Conservation (phyloP, 176 grass and related monocot genomes). For the Zea mays region DNA sequence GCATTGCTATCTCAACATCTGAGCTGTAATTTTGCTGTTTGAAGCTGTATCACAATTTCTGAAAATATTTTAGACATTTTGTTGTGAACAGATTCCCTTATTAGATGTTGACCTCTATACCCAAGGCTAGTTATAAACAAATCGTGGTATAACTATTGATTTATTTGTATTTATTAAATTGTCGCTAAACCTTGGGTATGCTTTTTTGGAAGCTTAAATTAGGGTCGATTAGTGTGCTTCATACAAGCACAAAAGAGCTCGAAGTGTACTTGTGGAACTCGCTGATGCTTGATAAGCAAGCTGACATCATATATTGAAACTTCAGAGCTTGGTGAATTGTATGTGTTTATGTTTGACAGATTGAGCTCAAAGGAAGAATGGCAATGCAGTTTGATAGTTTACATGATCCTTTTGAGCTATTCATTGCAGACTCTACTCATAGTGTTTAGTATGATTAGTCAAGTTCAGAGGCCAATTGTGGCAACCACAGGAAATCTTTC, state of each 20-base stretch:
- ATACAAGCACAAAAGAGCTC: not conserved
- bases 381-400: not conserved
- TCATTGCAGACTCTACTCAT: not conserved
- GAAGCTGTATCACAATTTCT: not conserved
- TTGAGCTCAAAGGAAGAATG: not conserved
- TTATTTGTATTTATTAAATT: not conserved
- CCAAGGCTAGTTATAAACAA: not conserved
- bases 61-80: not conserved
- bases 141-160: not conserved
- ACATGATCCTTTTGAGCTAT: not conserved
- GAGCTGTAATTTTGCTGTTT: not conserved
- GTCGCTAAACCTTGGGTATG: not conserved
- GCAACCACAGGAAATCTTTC: constrained; percentile 6
- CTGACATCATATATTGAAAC: not conserved
- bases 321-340: not conserved
- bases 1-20: not conserved
- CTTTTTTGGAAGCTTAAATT: not conserved
- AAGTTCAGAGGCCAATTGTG: constrained; percentile 19
- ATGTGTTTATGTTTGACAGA: not conserved
- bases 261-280: not conserved
- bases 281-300: not conserved
- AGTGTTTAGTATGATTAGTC: not conserved
- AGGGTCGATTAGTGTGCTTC: not conserved
- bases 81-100: constrained; percentile 1
- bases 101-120: not conserved